Conservation (phyloP, 495 filamentous ascomycete genomes). For the Glutinoglossum americanum region DNA sequence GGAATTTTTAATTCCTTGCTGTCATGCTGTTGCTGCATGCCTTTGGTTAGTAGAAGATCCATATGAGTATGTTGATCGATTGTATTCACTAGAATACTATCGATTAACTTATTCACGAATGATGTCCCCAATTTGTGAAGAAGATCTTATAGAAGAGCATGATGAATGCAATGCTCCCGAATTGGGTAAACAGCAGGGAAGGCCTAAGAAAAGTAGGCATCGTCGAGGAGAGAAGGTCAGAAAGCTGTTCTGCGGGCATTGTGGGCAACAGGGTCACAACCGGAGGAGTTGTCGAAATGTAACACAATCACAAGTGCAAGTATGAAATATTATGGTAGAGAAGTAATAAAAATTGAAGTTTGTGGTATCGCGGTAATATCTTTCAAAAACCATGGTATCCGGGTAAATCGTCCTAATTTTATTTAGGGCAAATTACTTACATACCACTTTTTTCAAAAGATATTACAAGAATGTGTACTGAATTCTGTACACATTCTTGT, state of each 20-base stretch:
- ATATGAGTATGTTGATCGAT: not conserved
- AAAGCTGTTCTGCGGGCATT: too few relatives aligned
- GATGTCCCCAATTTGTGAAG: too few relatives aligned
- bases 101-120: too few relatives aligned
- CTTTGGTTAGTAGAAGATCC: not conserved
- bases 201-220: too few relatives aligned
- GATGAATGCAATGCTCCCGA: too few relatives aligned
- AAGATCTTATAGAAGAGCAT: too few relatives aligned
- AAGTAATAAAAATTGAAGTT: not conserved
- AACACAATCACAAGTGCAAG: too few relatives aligned
- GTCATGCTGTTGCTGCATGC: not conserved
- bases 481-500: too few relatives aligned
- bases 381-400: not conserved
- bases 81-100: not conserved
- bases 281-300: not conserved
- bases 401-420: not conserved
- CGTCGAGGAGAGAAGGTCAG: too few relatives aligned
- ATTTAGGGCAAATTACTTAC: not conserved
- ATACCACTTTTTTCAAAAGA: not conserved
- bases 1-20: not conserved
- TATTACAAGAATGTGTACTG: too few relatives aligned
- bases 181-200: too few relatives aligned
- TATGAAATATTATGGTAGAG: not conserved
- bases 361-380: not conserved
- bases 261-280: too few relatives aligned